Evolutionary conservation across 1,284 basidiomycete species (phyloP), one percentile per base, ranked within the genome.

Genomic region (Thecaphora frezii): DNA sequence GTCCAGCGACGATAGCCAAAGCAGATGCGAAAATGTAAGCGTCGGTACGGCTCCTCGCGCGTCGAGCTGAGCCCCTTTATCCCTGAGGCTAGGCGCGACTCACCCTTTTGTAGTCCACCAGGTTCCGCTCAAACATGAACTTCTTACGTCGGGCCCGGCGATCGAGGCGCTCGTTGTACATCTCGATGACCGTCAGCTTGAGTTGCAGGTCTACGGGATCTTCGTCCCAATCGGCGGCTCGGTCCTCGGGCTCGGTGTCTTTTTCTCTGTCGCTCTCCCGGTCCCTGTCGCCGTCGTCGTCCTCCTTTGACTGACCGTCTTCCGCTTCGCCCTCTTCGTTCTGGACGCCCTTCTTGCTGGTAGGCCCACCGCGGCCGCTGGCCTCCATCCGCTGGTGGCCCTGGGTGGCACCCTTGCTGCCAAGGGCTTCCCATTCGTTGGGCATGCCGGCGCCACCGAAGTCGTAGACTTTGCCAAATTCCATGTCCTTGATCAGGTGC

Each of bases 101-200:
- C 67, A 92, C 92, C 86, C 91, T 90, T 80, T 93, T 96, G 79
- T 94, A 92, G 73, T 97, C 93, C 43, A 96, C 83, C 55, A 98
- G 80, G 1, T 91, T 91, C 48, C 94, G 84, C 74, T 97, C 90
- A 75, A 93, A 94, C 78, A 98, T 90, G 57, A 97, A 81, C n/a
- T 87, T 86, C 81, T 97, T 98, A 40, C 85, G 86, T 74, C 92
- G 89, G 57, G 87, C 82, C 33, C 94, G 85, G 80, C 89, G 92
- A 64, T 93, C 89, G n/a, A 97, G 84, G 49, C 90, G 87, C 63
- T 92, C 90, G 71, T 87, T 87, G 82, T 97, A 98, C 83, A 93
- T 93, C 76, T 96, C 90, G 63, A 97, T 82, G 52, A 97, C 80
- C 0, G 89, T 87, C 30, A 97, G 82, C 82, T 98, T 98, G 81